phyloP scores from a whole-genome alignment of 257 asterid genomes.

The Solanum lycopersicoides region DNA sequence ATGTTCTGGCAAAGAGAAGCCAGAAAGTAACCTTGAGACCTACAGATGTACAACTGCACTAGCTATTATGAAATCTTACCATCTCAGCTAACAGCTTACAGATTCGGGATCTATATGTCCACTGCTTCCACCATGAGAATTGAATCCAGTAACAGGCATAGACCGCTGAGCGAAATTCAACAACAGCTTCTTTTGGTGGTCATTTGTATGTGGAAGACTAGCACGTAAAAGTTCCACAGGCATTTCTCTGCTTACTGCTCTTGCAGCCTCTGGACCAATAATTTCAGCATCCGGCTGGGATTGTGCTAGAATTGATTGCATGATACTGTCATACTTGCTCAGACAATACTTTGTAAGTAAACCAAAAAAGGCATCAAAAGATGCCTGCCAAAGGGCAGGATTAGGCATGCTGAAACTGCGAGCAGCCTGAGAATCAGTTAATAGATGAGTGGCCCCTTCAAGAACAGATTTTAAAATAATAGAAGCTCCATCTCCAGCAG shows the following conservation, averaged over 20 bases:
- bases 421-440: conserved; percentile 24
- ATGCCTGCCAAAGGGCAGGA: conserved; percentile 43
- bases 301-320: conserved; percentile 15
- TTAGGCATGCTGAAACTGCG: conserved; percentile 26
- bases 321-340: conserved; percentile 24
- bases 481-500: conserved; percentile 46
- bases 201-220: conserved; percentile 44
- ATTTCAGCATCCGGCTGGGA: conserved; percentile 2
- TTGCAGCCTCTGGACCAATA: conserved; percentile 22
- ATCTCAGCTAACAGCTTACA: neutral
- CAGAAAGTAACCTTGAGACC: neutral
- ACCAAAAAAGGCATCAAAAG: conserved; percentile 35
- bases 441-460: conserved; percentile 33
- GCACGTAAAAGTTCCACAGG: conserved; percentile 43
- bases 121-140: conserved; percentile 12
- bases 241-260: conserved; percentile 32
- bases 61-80: neutral
- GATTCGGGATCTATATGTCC: neutral
- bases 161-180: conserved; percentile 31
- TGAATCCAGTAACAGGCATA: conserved; percentile 26
- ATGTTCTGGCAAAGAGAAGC: neutral
- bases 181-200: conserved; percentile 30
- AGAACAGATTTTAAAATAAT: conserved; percentile 32
- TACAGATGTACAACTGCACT: conserved; percentile 1
- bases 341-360: conserved; percentile 29